These are phyloP conservation scores for Picochlorum sp. DNA, from an alignment of 139 green algal genomes.

Conservation along the genomic window DNA sequence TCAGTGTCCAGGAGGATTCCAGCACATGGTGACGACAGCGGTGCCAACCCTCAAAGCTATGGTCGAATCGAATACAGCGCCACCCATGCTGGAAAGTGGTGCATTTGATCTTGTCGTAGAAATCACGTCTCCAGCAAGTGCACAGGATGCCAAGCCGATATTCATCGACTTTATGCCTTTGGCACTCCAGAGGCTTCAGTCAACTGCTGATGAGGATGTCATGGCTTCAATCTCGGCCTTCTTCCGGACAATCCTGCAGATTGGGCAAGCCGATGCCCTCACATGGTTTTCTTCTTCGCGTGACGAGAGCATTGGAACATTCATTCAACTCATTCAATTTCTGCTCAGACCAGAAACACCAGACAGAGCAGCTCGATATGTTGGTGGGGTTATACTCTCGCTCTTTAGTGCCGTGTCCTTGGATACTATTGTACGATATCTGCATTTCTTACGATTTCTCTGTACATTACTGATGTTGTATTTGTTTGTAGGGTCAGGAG, in stretches of 20 bases:
- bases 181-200: conserved; percentile 23
- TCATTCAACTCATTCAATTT: conserved; percentile 26
- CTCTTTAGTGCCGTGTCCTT: conserved; percentile 33
- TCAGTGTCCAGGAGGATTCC: conserved; percentile 30
- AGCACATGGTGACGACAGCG: conserved; percentile 26
- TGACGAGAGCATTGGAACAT: conserved; percentile 12
- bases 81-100: conserved; percentile 41
- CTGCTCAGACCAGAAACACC: conserved; percentile 36
- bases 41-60: conserved; percentile 42
- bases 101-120: conserved; percentile 50
- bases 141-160: conserved; percentile 27
- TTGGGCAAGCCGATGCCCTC: conserved; percentile 30
- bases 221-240: conserved; percentile 29
- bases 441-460: conserved; percentile 14
- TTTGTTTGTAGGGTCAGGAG: background rate
- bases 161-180: conserved; percentile 20
- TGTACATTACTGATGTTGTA: background rate
- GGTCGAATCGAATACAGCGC: conserved; percentile 13
- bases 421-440: conserved; percentile 5
- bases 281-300: conserved; percentile 17
- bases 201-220: conserved; percentile 33
- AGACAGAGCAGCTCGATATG: conserved; percentile 29
- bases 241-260: conserved; percentile 18
- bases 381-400: conserved; percentile 31
- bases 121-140: conserved; percentile 28